Conservation (phyloP, 2,329 filamentous ascomycete species). For the Magnaporthiopsis incrustans region DNA sequence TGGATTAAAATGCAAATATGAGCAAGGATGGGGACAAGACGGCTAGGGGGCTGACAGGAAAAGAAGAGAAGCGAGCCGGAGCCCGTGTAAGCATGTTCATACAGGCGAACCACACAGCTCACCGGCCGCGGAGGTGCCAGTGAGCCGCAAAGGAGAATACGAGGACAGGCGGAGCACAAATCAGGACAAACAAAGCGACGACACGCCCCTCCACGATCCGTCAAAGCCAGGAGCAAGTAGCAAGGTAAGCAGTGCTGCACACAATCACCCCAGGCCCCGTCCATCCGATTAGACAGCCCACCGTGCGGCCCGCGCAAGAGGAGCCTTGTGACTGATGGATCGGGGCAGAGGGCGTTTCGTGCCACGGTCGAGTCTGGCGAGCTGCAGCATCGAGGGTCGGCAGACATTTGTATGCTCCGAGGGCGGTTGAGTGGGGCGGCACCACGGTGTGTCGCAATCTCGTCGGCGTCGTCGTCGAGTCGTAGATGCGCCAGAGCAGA, state of each 20-base stretch:
- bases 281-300: background rate
- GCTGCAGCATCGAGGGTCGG: background rate
- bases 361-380: no score
- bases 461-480: background rate
- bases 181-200: no score
- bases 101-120: background rate
- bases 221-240: no score
- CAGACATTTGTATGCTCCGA: background rate
- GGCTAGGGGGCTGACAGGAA: background rate
- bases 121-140: no score
- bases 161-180: no score
- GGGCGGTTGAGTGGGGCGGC: background rate
- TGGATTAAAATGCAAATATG: constrained; percentile 6
- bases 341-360: no score
- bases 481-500: background rate
- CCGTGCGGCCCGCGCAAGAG: background rate
- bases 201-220: no score
- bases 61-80: constrained; percentile 2
- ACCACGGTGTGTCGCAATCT: background rate
- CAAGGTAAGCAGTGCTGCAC: background rate
- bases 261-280: no score
- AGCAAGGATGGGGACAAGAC: constrained; percentile 4
- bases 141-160: no score
- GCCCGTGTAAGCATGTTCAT: constrained; percentile 7
- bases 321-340: background rate